Conservation (phyloP, 306 rosid species). For the Senna siamea region DNA sequence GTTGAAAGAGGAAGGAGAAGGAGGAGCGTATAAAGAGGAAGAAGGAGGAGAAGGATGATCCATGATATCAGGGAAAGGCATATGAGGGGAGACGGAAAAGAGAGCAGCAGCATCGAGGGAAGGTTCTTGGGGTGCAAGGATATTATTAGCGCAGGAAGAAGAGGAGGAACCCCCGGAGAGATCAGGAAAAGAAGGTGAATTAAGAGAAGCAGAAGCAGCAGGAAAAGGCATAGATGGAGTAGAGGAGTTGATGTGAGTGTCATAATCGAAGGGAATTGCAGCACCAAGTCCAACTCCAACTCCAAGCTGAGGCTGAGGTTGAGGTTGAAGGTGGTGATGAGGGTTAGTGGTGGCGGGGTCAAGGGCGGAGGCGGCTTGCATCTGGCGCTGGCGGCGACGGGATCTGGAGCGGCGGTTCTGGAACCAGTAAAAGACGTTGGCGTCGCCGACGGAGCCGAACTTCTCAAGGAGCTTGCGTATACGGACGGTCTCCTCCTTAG, state of each 20-base stretch:
- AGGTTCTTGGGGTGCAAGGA: not conserved
- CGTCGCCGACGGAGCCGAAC: constrained; percentile 90
- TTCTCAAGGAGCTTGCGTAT: constrained; percentile 84
- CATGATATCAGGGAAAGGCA: constrained; percentile 55
- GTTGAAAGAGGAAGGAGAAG: constrained; percentile 53
- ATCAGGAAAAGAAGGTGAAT: constrained; percentile 11
- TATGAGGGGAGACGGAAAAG: constrained; percentile 50
- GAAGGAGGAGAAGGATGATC: constrained; percentile 51
- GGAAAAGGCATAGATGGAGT: not conserved
- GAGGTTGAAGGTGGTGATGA: not conserved
- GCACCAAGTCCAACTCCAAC: constrained; percentile 40
- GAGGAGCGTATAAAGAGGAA: constrained; percentile 45
- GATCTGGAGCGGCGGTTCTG: constrained; percentile 96
- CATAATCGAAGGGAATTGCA: constrained; percentile 49
- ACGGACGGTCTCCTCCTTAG: constrained; percentile 85
- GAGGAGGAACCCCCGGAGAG: constrained; percentile 53
- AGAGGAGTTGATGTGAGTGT: no score
- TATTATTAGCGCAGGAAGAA: constrained; percentile 25
- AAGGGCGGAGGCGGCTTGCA: constrained; percentile 53
- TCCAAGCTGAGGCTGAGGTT: no score
- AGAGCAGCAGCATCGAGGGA: constrained; percentile 20
- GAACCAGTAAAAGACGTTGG: constrained; percentile 98
- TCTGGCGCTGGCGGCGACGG: constrained; percentile 96
- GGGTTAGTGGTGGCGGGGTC: not conserved
- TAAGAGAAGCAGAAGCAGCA: no score